A percentile compares a stretch with the other conserved stretches of the same genome.
These are phyloP conservation scores for Neurospora tetrasperma DNA, from an alignment of 495 filamentous ascomycete species.

Conservation along the genomic window DNA sequence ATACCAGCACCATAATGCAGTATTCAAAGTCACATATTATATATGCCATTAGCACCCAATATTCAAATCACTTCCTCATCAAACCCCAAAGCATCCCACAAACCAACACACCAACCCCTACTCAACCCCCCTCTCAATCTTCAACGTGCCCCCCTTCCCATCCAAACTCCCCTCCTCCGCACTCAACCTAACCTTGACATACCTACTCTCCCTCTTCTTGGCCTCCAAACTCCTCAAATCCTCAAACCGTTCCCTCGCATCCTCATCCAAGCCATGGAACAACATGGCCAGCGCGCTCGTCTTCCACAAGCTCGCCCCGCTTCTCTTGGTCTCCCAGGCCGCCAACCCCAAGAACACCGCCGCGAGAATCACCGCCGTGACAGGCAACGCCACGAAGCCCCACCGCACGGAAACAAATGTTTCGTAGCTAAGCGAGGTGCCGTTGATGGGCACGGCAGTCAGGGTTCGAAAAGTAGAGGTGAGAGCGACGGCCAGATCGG, in stretches of 20 bases:
- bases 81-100: neutral
- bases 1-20: neutral
- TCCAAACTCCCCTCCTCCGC: neutral
- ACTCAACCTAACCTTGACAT: slow-evolving; percentile 9
- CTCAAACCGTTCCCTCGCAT: slow-evolving; percentile 9
- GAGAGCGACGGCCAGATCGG: slow-evolving; percentile 6
- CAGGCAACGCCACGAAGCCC: slow-evolving; percentile 5
- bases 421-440: neutral
- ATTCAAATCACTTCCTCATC: neutral
- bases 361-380: neutral
- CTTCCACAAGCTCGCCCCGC: slow-evolving; percentile 15
- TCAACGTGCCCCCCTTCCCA: slow-evolving; percentile 3
- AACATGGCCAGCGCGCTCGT: slow-evolving; percentile 15
- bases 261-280: slow-evolving; percentile 17
- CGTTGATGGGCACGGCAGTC: neutral
- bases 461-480: neutral
- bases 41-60: neutral
- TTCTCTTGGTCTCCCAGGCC: slow-evolving; percentile 2
- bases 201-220: slow-evolving; percentile 13
- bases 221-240: slow-evolving; percentile 7
- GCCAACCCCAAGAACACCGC: slow-evolving; percentile 7
- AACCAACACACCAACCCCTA: neutral
- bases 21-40: neutral
- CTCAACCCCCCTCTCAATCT: slow-evolving; percentile 4
- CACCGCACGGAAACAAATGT: slow-evolving; percentile 7